A percentile compares a stretch with the other conserved stretches of the same genome.
These are phyloP conservation scores for Avena atlantica DNA, from an alignment of 176 grass and related monocot genomes.

Conservation along the genomic window DNA sequence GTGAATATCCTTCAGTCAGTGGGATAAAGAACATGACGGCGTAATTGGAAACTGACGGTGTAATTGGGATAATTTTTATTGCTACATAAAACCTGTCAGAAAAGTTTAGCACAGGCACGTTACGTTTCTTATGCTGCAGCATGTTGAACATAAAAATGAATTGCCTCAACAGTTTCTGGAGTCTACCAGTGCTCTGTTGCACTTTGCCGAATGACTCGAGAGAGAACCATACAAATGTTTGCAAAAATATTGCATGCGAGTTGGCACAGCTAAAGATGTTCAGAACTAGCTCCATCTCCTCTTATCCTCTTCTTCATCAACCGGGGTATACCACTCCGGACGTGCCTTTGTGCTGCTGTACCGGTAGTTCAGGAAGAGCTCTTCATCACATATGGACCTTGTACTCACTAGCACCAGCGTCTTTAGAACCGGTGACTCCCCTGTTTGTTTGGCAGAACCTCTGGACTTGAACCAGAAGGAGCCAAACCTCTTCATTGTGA, in stretches of 20 bases:
- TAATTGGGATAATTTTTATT: slow-evolving; percentile 12
- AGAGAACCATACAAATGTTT: background rate
- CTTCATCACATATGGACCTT: slow-evolving; percentile 78
- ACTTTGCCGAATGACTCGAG: background rate
- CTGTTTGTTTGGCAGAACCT: slow-evolving; percentile 45
- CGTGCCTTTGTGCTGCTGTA: slow-evolving; percentile 79
- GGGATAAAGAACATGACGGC: no score
- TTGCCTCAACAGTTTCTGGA: slow-evolving; percentile 13
- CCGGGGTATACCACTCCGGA: slow-evolving; percentile 87
- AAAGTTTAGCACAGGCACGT: slow-evolving; percentile 22
- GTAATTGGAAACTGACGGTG: no score
- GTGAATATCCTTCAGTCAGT: no score
- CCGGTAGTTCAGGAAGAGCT: slow-evolving; percentile 87
- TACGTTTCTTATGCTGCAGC: background rate
- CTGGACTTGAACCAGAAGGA: slow-evolving; percentile 91
- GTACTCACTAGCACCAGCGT: slow-evolving; percentile 79
- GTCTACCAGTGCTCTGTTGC: background rate
- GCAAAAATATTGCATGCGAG: slow-evolving; percentile 8
- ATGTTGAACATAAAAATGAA: slow-evolving; percentile 4
- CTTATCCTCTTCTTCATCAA: slow-evolving; percentile 89
- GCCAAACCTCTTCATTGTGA: slow-evolving; percentile 80
- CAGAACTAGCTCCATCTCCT: slow-evolving; percentile 81
- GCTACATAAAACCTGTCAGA: background rate
- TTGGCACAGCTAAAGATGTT: background rate
- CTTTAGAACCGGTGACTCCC: slow-evolving; percentile 57